phyloP scores from a whole-genome alignment of 2,329 filamentous ascomycete species.

The Aspergillus pseudoterreus region DNA sequence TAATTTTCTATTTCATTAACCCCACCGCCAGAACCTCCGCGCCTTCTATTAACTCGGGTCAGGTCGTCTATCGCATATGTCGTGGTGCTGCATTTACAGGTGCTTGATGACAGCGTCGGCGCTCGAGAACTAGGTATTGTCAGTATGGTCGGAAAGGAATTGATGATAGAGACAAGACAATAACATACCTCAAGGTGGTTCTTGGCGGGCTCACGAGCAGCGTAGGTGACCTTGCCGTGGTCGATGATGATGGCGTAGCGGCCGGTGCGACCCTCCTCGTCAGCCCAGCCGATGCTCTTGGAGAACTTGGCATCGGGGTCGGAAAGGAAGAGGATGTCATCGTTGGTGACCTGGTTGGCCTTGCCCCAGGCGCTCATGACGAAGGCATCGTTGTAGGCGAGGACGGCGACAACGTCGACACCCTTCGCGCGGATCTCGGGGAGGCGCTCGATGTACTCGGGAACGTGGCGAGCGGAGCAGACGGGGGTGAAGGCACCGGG shows the following conservation, averaged over 20 bases:
- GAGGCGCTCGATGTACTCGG: slow-evolving; percentile 72
- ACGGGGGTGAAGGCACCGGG: slow-evolving; percentile 81
- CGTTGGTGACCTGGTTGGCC: slow-evolving; percentile 73
- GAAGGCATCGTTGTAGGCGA: slow-evolving; percentile 79
- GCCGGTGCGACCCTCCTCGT: slow-evolving; percentile 67
- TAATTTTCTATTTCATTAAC: slow-evolving; percentile 20
- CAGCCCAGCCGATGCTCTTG: slow-evolving; percentile 72
- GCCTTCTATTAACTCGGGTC: slow-evolving; percentile 13
- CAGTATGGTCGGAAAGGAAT: not conserved
- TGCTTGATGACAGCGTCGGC: slow-evolving; percentile 37
- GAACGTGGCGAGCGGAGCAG: slow-evolving; percentile 77
- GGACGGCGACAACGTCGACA: slow-evolving; percentile 75
- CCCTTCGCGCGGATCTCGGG: slow-evolving; percentile 72
- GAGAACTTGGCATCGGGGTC: slow-evolving; percentile 72
- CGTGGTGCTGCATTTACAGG: slow-evolving; percentile 26
- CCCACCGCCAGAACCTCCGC: slow-evolving; percentile 12
- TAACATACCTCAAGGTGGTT: slow-evolving; percentile 38
- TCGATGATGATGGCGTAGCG: slow-evolving; percentile 79
- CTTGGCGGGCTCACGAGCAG: slow-evolving; percentile 63
- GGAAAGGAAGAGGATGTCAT: slow-evolving; percentile 73
- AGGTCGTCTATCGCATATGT: slow-evolving; percentile 9
- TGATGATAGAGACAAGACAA: slow-evolving; percentile 3
- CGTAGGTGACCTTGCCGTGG: slow-evolving; percentile 78
- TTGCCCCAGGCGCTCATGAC: slow-evolving; percentile 91
- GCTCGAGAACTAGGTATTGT: slow-evolving; percentile 31